Evolutionary conservation across 495 filamentous ascomycete species (phyloP).

Genomic region (Daldinia loculata): DNA sequence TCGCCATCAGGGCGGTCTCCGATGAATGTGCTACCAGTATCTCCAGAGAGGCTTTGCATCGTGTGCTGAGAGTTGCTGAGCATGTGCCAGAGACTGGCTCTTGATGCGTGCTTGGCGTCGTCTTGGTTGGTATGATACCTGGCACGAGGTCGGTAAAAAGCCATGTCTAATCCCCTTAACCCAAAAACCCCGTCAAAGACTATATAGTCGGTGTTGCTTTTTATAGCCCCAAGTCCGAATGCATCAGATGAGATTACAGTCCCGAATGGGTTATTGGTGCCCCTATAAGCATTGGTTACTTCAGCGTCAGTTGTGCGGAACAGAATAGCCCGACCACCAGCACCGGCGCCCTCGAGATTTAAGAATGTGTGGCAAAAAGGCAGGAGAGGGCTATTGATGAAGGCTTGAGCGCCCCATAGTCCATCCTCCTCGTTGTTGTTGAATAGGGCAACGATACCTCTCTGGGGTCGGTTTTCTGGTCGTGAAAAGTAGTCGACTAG

Average conservation of each 20-base stretch:
- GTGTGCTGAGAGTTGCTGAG: constrained; percentile 80
- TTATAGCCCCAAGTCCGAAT: constrained; percentile 78
- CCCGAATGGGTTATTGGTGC: constrained; percentile 79
- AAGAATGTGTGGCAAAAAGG: constrained; percentile 83
- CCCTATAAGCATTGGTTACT: constrained; percentile 80
- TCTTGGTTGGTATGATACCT: constrained; percentile 94
- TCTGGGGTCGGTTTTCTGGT: constrained; percentile 75
- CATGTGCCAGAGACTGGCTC: constrained; percentile 91
- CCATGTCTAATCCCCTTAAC: constrained; percentile 88
- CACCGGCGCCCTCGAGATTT: constrained; percentile 94
- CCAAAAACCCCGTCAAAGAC: constrained; percentile 84
- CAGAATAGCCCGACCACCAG: constrained; percentile 85
- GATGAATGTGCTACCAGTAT: constrained; percentile 71
- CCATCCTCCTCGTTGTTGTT: constrained; percentile 98
- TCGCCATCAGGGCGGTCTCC: constrained; percentile 65
- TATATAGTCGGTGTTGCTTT: constrained; percentile 88
- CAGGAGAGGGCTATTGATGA: constrained; percentile 80
- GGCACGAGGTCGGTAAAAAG: constrained; percentile 84
- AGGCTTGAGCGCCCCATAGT: constrained; percentile 88
- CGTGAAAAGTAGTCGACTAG: constrained; percentile 88
- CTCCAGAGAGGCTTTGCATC: constrained; percentile 71
- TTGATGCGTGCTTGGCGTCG: constrained; percentile 78
- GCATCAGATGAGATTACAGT: constrained; percentile 82
- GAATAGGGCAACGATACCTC: constrained; percentile 83
- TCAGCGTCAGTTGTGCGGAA: constrained; percentile 90